Base-by-base conservation (phyloP, 2,329 filamentous ascomycete species). In the Hypoxylon sp. region DNA sequence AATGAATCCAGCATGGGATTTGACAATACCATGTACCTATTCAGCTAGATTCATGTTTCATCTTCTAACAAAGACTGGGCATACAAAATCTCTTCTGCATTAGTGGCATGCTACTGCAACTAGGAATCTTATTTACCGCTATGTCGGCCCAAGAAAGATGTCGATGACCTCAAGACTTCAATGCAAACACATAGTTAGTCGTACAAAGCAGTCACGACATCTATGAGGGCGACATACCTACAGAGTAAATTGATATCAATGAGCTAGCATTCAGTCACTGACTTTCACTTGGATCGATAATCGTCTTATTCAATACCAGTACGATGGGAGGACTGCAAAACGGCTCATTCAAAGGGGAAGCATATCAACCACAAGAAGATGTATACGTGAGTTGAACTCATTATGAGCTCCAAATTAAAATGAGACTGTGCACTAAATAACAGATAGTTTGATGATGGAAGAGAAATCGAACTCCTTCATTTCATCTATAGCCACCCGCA, bases 391-490 rank as follows among this genome's bases (percentile, higher is more conserved):
- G 62, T 63, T 25, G n/a, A n/a, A n/a, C n/a, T n/a, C n/a, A n/a
- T n/a, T n/a, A n/a, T n/a, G n/a, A n/a, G n/a, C n/a, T n/a, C n/a
- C n/a, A n/a, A 21, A 30, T 6, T 43, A 16, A 4, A 8, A 2
- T 27, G n/a, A 35, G 8, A 23, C 21, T n/a, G 31, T 15, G 2
- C 13, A 25, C 11, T 4, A 13, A 38, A 19, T 20, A 3, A 1
- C 4, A 3, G 19, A 29, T 50, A 80, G 75, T 82, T 80, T 55
- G 82, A 90, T 60, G 88, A 91, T 67, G 88, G 88, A 12, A 81
- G 88, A 15, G 89, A 93, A 66, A 82, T 87, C 50, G 84, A 89
- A 62, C 78, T 93, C 3, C 75, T 92, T 4, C 82, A 88, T 56
- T 90, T 82, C 66, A 75, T 93, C 46, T 87, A 86, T 68, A 73